Base-by-base conservation (phyloP, 495 filamentous ascomycete species). In the Darksidea phi region DNA sequence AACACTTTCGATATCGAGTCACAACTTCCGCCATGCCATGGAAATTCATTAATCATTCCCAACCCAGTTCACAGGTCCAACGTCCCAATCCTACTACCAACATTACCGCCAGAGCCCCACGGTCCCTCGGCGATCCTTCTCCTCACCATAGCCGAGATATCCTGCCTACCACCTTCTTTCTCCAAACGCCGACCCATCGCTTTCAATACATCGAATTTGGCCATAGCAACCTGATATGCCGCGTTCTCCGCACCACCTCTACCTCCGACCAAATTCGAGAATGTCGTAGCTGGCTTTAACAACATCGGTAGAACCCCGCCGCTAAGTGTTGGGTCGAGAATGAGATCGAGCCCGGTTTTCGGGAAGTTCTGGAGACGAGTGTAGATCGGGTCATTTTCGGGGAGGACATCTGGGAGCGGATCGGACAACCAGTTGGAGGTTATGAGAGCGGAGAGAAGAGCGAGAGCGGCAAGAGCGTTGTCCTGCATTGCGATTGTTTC, bases 401-500 rank as follows among this genome's bases (percentile, higher is more conserved):
- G 20, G 58, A 57, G 11, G 64, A 70, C 4, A 56, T 63, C 8
- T 76, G 68, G 26, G 78, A 66, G 6, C 63, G 66, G 12, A 1
- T 41, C 32, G 5, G 66, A 71, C 65, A 21, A 18, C 85, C 85
- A 88, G 42, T 80, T 77, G 2, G 84, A 80, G 5, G 75, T 80
- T 43, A 84, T 74, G 51, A 87, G 72, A 17, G 78, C 73, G 18
- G 71, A 67, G 56, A 87, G 79, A 25, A 85, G 74, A 2, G 71
- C 71, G 17, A 85, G 75, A 0, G 85, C 80, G 25, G 84, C 74
- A 12, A 86, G 63, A 0, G 84, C 84, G 12, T 75, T 70, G 24
- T 87, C 84, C 60, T 78, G 79, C 72, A 87, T 77, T 1, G 79
- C 84, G 7, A 86, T 61, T 21, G 80, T 77, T 32, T 85, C 83